These are phyloP conservation scores for Spizellomyces punctatus DNA, from an alignment of 192 early-diverging fungal genomes.

Conservation along the genomic window DNA sequence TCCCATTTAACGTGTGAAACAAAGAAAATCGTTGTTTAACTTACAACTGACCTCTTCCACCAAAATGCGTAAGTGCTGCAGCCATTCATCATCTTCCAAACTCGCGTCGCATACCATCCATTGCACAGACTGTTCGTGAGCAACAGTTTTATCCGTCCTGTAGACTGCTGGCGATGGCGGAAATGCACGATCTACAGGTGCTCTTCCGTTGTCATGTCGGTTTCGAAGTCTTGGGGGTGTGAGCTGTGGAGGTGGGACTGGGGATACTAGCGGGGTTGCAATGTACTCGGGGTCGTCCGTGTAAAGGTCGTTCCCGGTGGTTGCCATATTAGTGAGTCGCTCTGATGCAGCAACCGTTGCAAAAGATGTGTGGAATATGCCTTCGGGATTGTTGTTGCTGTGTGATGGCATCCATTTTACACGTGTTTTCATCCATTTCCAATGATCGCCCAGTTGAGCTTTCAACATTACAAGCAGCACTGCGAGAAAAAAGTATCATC, in stretches of 20 bases:
- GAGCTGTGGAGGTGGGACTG: constrained; percentile 38
- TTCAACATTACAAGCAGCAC: too few species aligned
- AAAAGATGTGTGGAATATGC: too few species aligned
- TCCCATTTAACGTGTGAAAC: not conserved
- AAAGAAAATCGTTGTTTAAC: not conserved
- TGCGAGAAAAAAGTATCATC: too few species aligned
- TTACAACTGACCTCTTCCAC: constrained; percentile 5
- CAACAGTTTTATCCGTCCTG: constrained; percentile 3
- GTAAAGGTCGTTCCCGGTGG: constrained; percentile 17
- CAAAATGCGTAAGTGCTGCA: constrained; percentile 5
- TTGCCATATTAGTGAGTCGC: not conserved
- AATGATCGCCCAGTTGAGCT: too few species aligned
- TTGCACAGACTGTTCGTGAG: constrained; percentile 20
- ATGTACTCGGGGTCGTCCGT: constrained; percentile 36
- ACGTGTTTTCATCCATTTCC: too few species aligned
- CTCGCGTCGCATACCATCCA: constrained; percentile 1
- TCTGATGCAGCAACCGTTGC: too few species aligned
- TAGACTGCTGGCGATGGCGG: not conserved
- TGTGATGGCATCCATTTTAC: too few species aligned
- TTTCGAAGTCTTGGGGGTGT: constrained; percentile 17
- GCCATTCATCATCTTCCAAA: constrained; percentile 15
- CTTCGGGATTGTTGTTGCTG: too few species aligned
- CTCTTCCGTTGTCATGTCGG: not conserved
- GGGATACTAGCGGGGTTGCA: constrained; percentile 34
- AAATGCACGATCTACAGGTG: too few species aligned